Percentiles rank a stretch among this genome's conserved stretches.
phyloP scores from a whole-genome alignment of 768 basidiomycete species.

The Symmetrospora coprosmae region DNA sequence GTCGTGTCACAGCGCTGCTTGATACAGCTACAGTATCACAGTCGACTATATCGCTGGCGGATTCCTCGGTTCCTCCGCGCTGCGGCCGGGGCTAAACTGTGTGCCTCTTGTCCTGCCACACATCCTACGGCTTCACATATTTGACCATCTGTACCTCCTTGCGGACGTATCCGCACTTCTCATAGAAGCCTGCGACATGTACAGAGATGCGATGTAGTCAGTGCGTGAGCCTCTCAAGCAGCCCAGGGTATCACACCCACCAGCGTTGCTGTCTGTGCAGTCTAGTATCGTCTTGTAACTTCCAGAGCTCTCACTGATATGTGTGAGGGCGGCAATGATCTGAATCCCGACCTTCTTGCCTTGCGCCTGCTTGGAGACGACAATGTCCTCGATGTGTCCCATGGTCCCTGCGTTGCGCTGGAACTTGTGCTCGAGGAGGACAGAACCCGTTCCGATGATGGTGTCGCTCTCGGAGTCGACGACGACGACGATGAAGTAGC shows the following conservation, averaged over 20 bases:
- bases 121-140: too few species aligned
- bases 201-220: too few species aligned
- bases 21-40: too few species aligned
- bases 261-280: slow-evolving; percentile 76
- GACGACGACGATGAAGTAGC: slow-evolving; percentile 78
- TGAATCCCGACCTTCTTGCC: slow-evolving; percentile 80
- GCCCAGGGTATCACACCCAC: slow-evolving; percentile 46
- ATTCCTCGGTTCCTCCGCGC: too few species aligned
- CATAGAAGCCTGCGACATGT: slow-evolving; percentile 62
- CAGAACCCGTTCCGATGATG: slow-evolving; percentile 67
- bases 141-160: slow-evolving; percentile 19
- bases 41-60: too few species aligned
- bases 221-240: too few species aligned
- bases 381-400: slow-evolving; percentile 97
- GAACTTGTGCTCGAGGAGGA: slow-evolving; percentile 92
- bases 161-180: slow-evolving; percentile 60
- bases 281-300: slow-evolving; percentile 96
- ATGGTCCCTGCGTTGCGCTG: slow-evolving; percentile 66
- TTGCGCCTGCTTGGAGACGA: slow-evolving; percentile 72
- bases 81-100: too few species aligned
- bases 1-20: too few species aligned
- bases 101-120: too few species aligned
- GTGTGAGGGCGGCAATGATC: slow-evolving; percentile 71
- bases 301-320: slow-evolving; percentile 64
- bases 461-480: slow-evolving; percentile 55